These are phyloP conservation scores for Ophiostoma ips DNA, from an alignment of 2,329 filamentous ascomycete genomes.

Conservation along the genomic window DNA sequence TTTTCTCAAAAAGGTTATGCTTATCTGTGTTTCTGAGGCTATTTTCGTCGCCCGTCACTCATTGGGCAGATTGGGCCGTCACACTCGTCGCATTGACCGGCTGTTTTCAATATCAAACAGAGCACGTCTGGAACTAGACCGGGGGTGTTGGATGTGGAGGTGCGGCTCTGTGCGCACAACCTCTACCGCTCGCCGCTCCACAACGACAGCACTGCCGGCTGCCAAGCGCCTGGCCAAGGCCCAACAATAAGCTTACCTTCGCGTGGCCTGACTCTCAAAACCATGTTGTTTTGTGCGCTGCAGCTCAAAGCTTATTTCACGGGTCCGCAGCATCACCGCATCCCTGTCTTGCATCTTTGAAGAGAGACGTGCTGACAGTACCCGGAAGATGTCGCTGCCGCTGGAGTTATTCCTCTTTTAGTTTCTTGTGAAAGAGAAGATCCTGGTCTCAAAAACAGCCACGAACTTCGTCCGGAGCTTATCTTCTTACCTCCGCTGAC, in stretches of 20 bases:
- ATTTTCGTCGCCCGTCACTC: not conserved
- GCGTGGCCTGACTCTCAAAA: no score
- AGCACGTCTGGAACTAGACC: constrained; percentile 7
- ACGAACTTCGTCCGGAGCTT: no score
- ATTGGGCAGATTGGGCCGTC: not conserved
- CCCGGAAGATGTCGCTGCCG: not conserved
- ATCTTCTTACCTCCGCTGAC: no score
- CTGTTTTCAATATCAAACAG: constrained; percentile 11
- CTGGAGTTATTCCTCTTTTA: not conserved
- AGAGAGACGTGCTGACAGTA: not conserved
- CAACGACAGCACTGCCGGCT: not conserved
- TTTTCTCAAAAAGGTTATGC: no score
- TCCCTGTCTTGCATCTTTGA: not conserved
- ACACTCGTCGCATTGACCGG: constrained; percentile 8
- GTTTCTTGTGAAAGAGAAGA: not conserved
- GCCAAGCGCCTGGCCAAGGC: not conserved
- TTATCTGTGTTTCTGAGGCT: no score
- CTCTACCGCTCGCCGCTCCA: not conserved
- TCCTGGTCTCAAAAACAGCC: not conserved
- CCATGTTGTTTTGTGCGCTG: no score
- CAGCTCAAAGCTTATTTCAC: no score
- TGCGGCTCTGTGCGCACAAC: constrained; percentile 10
- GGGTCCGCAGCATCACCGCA: not conserved
- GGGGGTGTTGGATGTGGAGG: not conserved
- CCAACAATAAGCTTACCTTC: not conserved